Evolutionary conservation across 2,329 filamentous ascomycete genomes (phyloP).

Genomic region (Xylariaceae sp.): DNA sequence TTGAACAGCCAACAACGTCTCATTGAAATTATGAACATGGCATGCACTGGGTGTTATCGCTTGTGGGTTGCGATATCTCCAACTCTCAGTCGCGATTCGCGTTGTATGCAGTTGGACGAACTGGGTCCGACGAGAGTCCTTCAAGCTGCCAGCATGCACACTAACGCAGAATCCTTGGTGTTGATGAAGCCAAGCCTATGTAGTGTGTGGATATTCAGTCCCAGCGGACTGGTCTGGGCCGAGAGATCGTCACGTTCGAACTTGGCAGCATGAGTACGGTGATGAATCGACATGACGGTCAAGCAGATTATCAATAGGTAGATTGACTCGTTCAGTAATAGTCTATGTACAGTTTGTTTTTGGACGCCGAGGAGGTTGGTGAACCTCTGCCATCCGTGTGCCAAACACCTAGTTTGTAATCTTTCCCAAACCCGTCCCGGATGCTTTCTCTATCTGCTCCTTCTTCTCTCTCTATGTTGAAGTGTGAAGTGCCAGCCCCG

Average conservation of each 20-base stretch:
- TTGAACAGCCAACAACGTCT: too few species aligned
- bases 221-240: background rate
- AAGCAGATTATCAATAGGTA: background rate
- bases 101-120: too few species aligned
- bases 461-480: too few species aligned
- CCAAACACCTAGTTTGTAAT: background rate
- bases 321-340: background rate
- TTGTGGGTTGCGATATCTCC: too few species aligned
- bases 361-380: background rate
- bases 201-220: too few species aligned
- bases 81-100: too few species aligned
- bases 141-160: too few species aligned
- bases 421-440: background rate
- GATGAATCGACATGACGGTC: background rate
- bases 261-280: background rate
- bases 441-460: background rate
- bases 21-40: too few species aligned
- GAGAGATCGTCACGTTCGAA: background rate
- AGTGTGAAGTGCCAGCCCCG: background rate
- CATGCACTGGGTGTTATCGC: too few species aligned
- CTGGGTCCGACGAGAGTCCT: too few species aligned
- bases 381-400: background rate
- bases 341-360: background rate
- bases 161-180: too few species aligned
- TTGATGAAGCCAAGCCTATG: too few species aligned